Evolutionary conservation across 768 basidiomycete species (phyloP).

Genomic region (Multifurca ochricompacta): DNA sequence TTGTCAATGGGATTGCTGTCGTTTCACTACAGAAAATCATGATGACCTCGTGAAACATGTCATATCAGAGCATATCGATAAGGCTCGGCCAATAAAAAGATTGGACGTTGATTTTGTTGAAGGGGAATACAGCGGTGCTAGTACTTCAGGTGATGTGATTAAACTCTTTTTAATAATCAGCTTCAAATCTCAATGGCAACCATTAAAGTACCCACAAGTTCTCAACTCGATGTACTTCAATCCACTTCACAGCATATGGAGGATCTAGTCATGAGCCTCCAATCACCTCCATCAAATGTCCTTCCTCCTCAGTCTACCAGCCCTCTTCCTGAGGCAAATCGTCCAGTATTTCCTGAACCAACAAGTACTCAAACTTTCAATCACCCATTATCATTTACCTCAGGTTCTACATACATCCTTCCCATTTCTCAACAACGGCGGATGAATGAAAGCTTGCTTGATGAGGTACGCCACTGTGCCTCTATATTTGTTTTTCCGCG

Average conservation of each 20-base stretch:
- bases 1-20: slow-evolving; percentile 19
- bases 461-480: not conserved
- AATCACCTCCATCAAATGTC: not conserved
- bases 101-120: slow-evolving; percentile 10
- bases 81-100: slow-evolving; percentile 11
- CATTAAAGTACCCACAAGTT: not conserved
- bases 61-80: slow-evolving; percentile 8
- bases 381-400: not conserved
- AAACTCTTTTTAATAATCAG: too few species aligned
- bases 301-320: not conserved
- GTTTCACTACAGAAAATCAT: slow-evolving; percentile 8
- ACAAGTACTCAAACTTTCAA: not conserved
- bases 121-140: not conserved
- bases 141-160: too few species aligned
- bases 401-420: slow-evolving; percentile 2
- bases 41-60: slow-evolving; percentile 13
- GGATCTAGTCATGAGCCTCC: not conserved
- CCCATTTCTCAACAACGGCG: not conserved
- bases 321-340: not conserved
- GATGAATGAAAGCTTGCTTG: not conserved
- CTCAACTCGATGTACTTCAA: not conserved
- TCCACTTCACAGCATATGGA: not conserved
- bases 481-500: not conserved
- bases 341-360: not conserved
- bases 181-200: too few species aligned